Evolutionary conservation across 208 protist genomes (phyloP).

Genomic region (Leishmania tarentolae): DNA sequence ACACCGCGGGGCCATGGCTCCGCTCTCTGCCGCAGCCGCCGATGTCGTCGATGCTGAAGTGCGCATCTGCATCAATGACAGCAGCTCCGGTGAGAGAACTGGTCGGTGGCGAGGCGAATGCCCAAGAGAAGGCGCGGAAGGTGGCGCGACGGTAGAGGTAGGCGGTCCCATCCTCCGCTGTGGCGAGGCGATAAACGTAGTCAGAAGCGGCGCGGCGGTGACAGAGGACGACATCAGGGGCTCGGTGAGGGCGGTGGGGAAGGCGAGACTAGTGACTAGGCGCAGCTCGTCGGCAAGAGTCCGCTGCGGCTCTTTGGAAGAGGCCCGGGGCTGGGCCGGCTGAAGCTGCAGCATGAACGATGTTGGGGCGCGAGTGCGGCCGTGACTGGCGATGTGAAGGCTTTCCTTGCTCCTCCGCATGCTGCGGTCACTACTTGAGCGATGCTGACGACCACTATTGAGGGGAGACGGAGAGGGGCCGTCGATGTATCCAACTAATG

Average conservation of each 20-base stretch:
- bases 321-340: not conserved
- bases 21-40: not conserved
- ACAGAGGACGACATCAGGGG: not conserved
- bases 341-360: not conserved
- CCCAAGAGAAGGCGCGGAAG: not conserved
- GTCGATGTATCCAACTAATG: not conserved
- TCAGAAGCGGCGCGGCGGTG: not conserved
- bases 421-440: conserved; percentile 2
- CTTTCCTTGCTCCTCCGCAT: not conserved
- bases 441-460: conserved; percentile 5
- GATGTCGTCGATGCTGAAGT: not conserved
- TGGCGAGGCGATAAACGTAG: conserved; percentile 23
- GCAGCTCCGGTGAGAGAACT: conserved; percentile 21
- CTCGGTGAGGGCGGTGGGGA: not conserved
- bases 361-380: not conserved
- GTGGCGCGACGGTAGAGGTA: not conserved
- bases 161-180: not conserved
- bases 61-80: conserved; percentile 20
- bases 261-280: conserved; percentile 14
- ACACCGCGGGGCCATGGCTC: not conserved
- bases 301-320: not conserved
- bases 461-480: conserved; percentile 6
- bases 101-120: not conserved
- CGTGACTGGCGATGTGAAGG: not conserved
- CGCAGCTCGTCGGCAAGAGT: conserved; percentile 31